Evolutionary conservation across 306 rosid species (phyloP).

Genomic region (Oxytropis ochrocephala): DNA sequence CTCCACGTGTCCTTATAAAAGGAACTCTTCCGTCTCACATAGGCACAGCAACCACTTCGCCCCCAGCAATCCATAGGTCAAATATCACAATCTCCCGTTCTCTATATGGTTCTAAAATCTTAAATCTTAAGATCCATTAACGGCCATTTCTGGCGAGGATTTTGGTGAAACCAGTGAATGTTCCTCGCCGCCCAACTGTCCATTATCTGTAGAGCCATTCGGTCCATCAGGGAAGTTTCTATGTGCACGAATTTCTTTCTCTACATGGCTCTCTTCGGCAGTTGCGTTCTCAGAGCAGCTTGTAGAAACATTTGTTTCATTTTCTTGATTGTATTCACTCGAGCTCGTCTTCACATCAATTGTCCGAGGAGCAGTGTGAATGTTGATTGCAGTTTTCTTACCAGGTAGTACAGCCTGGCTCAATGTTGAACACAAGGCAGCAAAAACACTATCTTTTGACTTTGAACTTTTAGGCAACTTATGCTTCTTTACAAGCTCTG

Average conservation of each 20-base stretch:
- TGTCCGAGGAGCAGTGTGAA: slow-evolving; percentile 23
- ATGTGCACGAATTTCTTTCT: slow-evolving; percentile 44
- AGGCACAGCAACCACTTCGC: slow-evolving; percentile 30
- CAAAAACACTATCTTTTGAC: slow-evolving; percentile 62
- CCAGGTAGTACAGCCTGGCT: slow-evolving; percentile 70
- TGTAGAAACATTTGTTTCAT: slow-evolving; percentile 29
- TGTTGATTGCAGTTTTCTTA: slow-evolving; percentile 42
- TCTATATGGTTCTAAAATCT: slow-evolving; percentile 15
- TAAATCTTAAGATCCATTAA: slow-evolving; percentile 57
- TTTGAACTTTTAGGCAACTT: slow-evolving; percentile 49
- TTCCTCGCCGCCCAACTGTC: slow-evolving; percentile 65
- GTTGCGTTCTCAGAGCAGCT: slow-evolving; percentile 29
- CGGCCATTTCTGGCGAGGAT: slow-evolving; percentile 89
- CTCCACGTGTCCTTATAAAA: slow-evolving; percentile 24
- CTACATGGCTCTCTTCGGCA: slow-evolving; percentile 42
- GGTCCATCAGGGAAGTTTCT: slow-evolving; percentile 47
- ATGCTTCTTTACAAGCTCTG: slow-evolving; percentile 48
- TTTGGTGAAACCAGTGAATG: slow-evolving; percentile 65
- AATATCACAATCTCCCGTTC: slow-evolving; percentile 21
- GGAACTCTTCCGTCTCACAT: slow-evolving; percentile 14
- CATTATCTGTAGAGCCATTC: slow-evolving; percentile 38
- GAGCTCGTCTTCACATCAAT: slow-evolving; percentile 38
- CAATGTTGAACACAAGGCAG: slow-evolving; percentile 63
- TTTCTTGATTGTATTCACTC: slow-evolving; percentile 35
- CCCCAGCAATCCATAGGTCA: slow-evolving; percentile 36